Evolutionary conservation across 371 early-diverging fungal species (phyloP), one percentile per base, ranked within the genome.

Genomic region (Conidiobolus incongruus): DNA sequence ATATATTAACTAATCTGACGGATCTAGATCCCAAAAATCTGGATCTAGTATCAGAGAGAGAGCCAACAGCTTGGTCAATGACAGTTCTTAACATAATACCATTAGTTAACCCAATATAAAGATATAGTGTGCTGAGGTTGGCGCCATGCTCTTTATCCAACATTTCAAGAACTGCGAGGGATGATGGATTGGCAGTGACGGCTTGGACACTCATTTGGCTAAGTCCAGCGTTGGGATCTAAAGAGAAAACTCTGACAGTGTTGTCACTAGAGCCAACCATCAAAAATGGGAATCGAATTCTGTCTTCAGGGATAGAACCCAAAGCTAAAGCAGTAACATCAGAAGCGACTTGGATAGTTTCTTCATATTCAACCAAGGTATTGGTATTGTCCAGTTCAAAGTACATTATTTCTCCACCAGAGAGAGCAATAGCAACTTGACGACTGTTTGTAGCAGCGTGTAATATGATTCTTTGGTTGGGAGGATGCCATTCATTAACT

Each of bases 401-500:
- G 52, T 89, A 92, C 0, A 89, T 77, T 6, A 88, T 55, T 44
- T 86, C 90, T 5, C 77, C 82, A 35, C 77, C 72, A 2, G 81
- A 70, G 11, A 94, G 62, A 0, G 87, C 81, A 47, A 94, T 74
- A 0, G 75, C 74, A 1, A 86, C 75, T 50, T 87, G 78, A 15
- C 86, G 75, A 31, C 71, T 61, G 48, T 88, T 90, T 32, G 80
- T 77, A 0, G 87, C 74, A 0, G 89, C 91, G 5, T 70, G 59
- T 1, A 71, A 55, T 42, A 94, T 81, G 1, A 58, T 47, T 45
- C 65, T 61, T 33, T 72, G 76, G 17, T 67, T 66, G 3, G 94
- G 92, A 10, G 88, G 69, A 41, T 69, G 70, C 98, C 98, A 97
- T 58, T 93, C 95, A 49, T 77, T 84, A 0, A 89, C 85, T 15